These are phyloP conservation scores for Anisodus tanguticus DNA, from an alignment of 257 asterid species.

Conservation along the genomic window DNA sequence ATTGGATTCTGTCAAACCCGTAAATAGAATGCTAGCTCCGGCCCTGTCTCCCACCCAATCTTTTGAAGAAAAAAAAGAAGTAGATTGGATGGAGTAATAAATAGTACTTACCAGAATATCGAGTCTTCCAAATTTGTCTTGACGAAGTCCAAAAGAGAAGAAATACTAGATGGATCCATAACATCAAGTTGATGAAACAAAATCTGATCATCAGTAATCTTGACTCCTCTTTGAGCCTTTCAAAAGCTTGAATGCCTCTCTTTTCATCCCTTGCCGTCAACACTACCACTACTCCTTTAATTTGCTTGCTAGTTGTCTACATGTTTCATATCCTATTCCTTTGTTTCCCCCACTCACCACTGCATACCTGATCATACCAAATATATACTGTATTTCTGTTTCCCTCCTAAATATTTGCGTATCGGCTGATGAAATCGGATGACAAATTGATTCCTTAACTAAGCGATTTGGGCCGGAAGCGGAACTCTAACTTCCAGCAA, in stretches of 20 bases:
- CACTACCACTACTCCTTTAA: conserved; percentile 51
- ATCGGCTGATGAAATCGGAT: too few species aligned
- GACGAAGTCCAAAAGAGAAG: conserved; percentile 43
- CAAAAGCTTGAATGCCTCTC: conserved; percentile 55
- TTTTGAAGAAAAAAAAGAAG: too few species aligned
- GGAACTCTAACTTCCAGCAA: too few species aligned
- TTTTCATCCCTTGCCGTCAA: conserved; percentile 55
- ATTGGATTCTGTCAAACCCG: too few species aligned
- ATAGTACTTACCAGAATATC: conserved; percentile 51
- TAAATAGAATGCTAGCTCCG: too few species aligned
- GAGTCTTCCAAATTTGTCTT: conserved; percentile 47
- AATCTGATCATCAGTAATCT: background rate
- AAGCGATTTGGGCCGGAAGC: too few species aligned
- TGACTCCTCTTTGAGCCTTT: conserved; percentile 37
- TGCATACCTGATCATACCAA: conserved; percentile 38
- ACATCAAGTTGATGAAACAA: conserved; percentile 56
- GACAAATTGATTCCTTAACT: too few species aligned
- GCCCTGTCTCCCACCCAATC: too few species aligned
- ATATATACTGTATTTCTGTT: too few species aligned
- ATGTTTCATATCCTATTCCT: conserved; percentile 63
- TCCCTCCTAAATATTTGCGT: too few species aligned
- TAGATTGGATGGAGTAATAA: too few species aligned
- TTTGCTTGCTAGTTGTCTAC: conserved; percentile 48
- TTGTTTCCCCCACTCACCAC: conserved; percentile 59
- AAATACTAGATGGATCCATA: conserved; percentile 41